A percentile compares a stretch with the other conserved stretches of the same genome.
phyloP scores from a whole-genome alignment of 768 basidiomycete genomes.

The Xerocomus spinulosus region DNA sequence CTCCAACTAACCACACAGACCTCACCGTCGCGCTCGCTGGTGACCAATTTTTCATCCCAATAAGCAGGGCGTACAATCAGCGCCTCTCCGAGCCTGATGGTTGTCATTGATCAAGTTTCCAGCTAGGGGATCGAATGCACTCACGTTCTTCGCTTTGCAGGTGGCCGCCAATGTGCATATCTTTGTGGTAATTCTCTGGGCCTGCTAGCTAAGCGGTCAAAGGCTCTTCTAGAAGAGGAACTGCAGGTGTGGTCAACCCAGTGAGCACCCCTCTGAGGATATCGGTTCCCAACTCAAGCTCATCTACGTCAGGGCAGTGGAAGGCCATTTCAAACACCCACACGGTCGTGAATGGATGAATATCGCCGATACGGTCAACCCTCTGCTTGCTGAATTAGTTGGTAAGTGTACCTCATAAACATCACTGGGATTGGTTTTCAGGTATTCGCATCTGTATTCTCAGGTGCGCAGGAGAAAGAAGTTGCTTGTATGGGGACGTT shows the following conservation, averaged over 20 bases:
- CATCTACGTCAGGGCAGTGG: conserved; percentile 58
- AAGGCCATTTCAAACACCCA: conserved; percentile 91
- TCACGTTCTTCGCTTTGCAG: conserved; percentile 21
- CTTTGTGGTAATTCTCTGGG: conserved; percentile 97
- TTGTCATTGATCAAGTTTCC: conserved; percentile 24
- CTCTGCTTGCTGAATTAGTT: conserved; percentile 74
- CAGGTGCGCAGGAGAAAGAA: conserved; percentile 84
- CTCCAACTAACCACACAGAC: conserved; percentile 13
- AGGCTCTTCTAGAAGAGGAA: conserved; percentile 74
- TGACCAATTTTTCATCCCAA: conserved; percentile 54
- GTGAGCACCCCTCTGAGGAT: conserved; percentile 35
- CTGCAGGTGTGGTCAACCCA: conserved; percentile 75
- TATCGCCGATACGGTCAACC: conserved; percentile 67
- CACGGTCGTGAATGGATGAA: conserved; percentile 77
- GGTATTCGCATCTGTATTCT: conserved; percentile 21
- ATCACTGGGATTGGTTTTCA: conserved; percentile 2
- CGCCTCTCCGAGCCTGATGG: conserved; percentile 36
- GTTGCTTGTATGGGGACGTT: conserved; percentile 94
- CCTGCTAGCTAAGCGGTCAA: conserved; percentile 68
- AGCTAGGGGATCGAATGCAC: background rate
- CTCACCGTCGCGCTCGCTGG: conserved; percentile 36
- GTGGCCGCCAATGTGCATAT: conserved; percentile 64
- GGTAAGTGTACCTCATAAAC: conserved; percentile 45
- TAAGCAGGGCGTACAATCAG: conserved; percentile 47
- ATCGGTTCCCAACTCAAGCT: conserved; percentile 3